Percentiles rank a stretch among this genome's conserved stretches.
Evolutionary conservation across 495 filamentous ascomycete species (phyloP).

Genomic region (Collariella sp.): DNA sequence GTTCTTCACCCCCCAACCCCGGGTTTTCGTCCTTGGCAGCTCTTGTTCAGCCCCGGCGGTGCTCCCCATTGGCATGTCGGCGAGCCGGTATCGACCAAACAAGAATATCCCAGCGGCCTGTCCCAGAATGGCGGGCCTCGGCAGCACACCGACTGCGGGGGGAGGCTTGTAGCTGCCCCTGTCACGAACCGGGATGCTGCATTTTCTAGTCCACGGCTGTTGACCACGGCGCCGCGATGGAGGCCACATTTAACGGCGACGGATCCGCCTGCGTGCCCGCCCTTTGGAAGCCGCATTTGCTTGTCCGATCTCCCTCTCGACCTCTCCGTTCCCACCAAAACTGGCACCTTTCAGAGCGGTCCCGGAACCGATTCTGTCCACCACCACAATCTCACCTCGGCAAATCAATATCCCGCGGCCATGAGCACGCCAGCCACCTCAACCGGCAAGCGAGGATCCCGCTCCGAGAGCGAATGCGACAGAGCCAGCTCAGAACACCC

Average conservation of each 20-base stretch:
- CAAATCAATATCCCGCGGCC: background rate
- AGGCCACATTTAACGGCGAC: constrained; percentile 5
- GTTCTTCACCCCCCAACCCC: background rate
- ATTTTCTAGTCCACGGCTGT: constrained; percentile 13
- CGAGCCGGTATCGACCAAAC: constrained; percentile 1
- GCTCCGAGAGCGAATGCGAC: constrained; percentile 24
- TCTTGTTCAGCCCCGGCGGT: background rate
- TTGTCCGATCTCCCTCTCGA: background rate
- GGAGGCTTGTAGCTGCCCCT: constrained; percentile 5
- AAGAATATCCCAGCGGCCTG: background rate
- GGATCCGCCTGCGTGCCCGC: constrained; percentile 3
- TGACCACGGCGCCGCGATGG: constrained; percentile 7
- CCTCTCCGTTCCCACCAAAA: background rate
- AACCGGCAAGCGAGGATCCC: constrained; percentile 17
- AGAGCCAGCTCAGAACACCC: constrained; percentile 23
- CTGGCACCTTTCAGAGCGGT: too few species aligned
- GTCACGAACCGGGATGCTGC: constrained; percentile 4
- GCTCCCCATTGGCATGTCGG: constrained; percentile 9
- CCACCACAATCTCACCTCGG: background rate
- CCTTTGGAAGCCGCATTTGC: background rate
- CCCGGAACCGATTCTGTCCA: too few species aligned
- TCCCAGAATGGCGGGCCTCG: constrained; percentile 13
- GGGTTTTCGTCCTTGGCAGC: constrained; percentile 1
- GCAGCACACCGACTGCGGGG: constrained; percentile 10
- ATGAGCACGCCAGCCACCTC: constrained; percentile 8